Conservation (phyloP, 108 stramenopile species). For the Nitzschia inconspicua region DNA sequence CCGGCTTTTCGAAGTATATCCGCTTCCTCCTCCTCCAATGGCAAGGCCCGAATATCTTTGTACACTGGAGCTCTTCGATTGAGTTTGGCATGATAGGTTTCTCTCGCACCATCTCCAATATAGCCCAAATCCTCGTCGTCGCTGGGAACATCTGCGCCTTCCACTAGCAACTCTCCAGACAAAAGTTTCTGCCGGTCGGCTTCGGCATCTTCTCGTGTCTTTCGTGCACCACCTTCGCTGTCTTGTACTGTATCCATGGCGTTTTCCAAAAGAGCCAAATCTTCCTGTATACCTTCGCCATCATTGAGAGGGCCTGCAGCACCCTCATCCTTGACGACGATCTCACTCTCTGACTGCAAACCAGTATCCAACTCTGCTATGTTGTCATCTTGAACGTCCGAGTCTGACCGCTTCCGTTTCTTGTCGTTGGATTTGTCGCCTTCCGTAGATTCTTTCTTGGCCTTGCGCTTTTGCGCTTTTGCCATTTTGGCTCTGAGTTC, state of each 20-base stretch:
- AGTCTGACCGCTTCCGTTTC: constrained; percentile 25
- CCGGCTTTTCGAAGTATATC: constrained; percentile 66
- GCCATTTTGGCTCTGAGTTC: constrained; percentile 80
- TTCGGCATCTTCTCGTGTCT: constrained; percentile 84
- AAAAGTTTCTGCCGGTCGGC: constrained; percentile 70
- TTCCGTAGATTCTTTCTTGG: constrained; percentile 26
- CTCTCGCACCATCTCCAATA: constrained; percentile 25
- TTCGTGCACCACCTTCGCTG: constrained; percentile 38
- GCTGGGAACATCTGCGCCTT: constrained; percentile 29
- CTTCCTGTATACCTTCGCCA: constrained; percentile 35
- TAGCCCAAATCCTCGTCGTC: constrained; percentile 61
- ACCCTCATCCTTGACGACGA: constrained; percentile 35
- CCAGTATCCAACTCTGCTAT: too few species aligned
- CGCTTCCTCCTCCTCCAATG: constrained; percentile 53
- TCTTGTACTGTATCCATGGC: constrained; percentile 63
- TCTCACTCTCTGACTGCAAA: constrained; percentile 37
- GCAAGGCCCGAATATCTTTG: constrained; percentile 37
- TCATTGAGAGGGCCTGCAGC: constrained; percentile 8
- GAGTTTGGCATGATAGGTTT: constrained; percentile 8
- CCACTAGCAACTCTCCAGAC: constrained; percentile 53
- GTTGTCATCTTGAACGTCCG: constrained; percentile 30
- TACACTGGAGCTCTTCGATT: constrained; percentile 18
- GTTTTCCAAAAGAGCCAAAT: constrained; percentile 68
- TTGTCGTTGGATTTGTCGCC: constrained; percentile 16
- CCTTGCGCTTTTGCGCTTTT: constrained; percentile 68